These are phyloP conservation scores for Physocladia obscura DNA, from an alignment of 192 early-diverging fungal species.

Conservation along the genomic window DNA sequence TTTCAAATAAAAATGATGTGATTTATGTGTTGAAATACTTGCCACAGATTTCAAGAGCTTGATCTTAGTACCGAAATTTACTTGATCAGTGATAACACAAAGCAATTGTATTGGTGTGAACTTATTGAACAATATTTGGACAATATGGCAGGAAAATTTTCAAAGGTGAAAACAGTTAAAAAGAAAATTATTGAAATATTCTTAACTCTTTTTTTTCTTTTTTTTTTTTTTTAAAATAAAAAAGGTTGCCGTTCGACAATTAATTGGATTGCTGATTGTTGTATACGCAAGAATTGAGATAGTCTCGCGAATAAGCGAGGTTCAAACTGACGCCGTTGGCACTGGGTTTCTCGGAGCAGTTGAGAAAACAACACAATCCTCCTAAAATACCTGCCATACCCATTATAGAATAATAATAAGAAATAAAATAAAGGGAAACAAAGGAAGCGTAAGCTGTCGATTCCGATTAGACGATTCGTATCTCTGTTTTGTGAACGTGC, in stretches of 20 bases:
- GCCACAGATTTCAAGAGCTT: slow-evolving; percentile 85
- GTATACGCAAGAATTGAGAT: slow-evolving; percentile 69
- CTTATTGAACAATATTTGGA: slow-evolving; percentile 70
- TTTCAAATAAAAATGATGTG: neutral
- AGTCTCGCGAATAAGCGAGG: slow-evolving; percentile 53
- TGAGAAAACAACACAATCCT: no score
- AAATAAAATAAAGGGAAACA: slow-evolving; percentile 78
- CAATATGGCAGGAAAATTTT: slow-evolving; percentile 47
- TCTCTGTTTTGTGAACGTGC: slow-evolving; percentile 83
- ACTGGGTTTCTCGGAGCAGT: slow-evolving; percentile 62
- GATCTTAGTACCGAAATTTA: slow-evolving; percentile 85
- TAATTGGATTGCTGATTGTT: slow-evolving; percentile 86
- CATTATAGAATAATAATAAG: no score
- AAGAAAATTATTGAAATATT: neutral
- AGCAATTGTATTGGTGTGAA: slow-evolving; percentile 79
- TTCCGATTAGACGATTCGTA: slow-evolving; percentile 76
- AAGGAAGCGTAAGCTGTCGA: slow-evolving; percentile 86
- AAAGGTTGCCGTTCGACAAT: slow-evolving; percentile 73
- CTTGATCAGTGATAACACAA: slow-evolving; percentile 72
- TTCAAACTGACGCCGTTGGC: slow-evolving; percentile 69
- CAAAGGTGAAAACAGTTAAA: slow-evolving; percentile 49
- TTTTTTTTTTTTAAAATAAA: neutral
- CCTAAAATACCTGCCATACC: no score
- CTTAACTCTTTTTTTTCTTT: neutral
- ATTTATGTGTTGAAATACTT: neutral